phyloP scores from a whole-genome alignment of 2,329 filamentous ascomycete genomes.

The Fusarium pseudocircinatum region DNA sequence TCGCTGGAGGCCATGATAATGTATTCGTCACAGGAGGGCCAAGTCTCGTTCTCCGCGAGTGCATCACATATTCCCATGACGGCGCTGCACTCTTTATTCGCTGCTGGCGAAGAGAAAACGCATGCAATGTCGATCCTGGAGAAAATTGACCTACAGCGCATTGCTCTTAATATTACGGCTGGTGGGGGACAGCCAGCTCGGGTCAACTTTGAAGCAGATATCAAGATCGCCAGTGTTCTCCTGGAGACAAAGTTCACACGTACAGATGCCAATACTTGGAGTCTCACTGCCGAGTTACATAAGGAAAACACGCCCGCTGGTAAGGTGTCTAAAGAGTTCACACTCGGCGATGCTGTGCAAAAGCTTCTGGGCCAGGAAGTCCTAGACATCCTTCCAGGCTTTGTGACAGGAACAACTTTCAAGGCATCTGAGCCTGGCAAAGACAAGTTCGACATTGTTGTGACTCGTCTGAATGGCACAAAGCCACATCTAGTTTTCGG shows the following conservation, averaged over 20 bases:
- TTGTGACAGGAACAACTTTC: rapidly evolving
- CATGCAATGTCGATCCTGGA: background rate
- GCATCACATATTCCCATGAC: background rate
- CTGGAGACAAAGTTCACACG: background rate
- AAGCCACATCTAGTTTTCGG: rapidly evolving
- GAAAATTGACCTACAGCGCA: background rate
- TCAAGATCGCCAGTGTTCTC: rapidly evolving
- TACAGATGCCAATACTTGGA: rapidly evolving
- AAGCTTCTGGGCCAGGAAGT: background rate
- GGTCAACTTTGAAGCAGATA: rapidly evolving
- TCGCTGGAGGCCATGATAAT: background rate
- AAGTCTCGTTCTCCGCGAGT: rapidly evolving
- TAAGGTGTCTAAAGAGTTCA: rapidly evolving
- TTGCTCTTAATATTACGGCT: rapidly evolving
- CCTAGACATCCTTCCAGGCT: rapidly evolving
- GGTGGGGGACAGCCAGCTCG: rapidly evolving
- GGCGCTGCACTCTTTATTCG: background rate
- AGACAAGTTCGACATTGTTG: background rate
- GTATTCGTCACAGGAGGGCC: background rate
- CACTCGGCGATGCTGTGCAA: background rate
- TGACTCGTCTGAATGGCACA: background rate
- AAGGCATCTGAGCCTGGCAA: rapidly evolving
- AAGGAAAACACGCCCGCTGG: rapidly evolving
- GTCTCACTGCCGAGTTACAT: rapidly evolving
- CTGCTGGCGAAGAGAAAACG: rapidly evolving